These are phyloP conservation scores for Lactarius quietus DNA, from an alignment of 768 basidiomycete species.

Conservation along the genomic window DNA sequence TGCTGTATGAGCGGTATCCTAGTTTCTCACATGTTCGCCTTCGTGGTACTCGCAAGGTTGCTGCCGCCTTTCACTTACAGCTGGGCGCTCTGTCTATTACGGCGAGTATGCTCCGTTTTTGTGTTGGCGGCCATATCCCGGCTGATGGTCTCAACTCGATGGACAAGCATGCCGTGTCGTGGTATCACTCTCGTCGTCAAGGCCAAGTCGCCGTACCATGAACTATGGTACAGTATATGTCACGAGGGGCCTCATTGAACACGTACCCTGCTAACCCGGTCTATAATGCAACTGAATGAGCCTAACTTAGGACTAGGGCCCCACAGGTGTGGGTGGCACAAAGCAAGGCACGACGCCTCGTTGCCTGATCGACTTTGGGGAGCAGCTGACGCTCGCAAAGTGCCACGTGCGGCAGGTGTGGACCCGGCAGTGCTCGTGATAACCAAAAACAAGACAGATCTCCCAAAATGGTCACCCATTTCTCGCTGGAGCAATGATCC, in stretches of 20 bases:
- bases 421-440: background rate
- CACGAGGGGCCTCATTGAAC: background rate
- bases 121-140: background rate
- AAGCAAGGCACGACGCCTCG: constrained; percentile 1
- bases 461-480: background rate
- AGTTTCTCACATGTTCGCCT: background rate
- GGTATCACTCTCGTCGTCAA: background rate
- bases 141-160: background rate
- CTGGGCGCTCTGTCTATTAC: background rate
- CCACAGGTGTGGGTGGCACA: background rate
- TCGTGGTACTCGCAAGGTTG: too few relatives aligned
- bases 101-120: background rate
- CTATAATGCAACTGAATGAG: background rate
- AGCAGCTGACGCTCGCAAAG: background rate
- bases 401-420: background rate
- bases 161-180: background rate
- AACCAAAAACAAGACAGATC: background rate
- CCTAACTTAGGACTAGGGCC: background rate
- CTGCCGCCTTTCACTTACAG: background rate
- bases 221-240: background rate
- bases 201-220: background rate
- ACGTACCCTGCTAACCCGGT: background rate
- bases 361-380: background rate
- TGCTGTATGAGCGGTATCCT: background rate
- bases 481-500: background rate